Evolutionary conservation across 1,284 basidiomycete genomes (phyloP).

Genomic region (Sanguinoderma infundibulare): DNA sequence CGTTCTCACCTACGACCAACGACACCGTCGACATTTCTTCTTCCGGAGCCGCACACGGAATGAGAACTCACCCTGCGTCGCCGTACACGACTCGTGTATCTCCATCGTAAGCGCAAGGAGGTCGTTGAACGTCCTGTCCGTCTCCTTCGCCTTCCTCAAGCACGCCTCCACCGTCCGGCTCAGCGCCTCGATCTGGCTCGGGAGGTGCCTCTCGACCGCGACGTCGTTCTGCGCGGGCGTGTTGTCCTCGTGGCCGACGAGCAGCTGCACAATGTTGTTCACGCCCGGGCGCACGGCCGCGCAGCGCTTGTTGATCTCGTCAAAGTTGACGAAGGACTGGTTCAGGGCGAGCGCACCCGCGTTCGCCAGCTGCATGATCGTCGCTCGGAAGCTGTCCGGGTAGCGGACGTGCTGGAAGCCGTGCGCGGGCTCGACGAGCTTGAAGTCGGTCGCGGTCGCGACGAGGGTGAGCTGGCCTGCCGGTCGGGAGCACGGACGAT

Average conservation of each 20-base stretch:
- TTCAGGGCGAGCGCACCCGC: conserved; percentile 12
- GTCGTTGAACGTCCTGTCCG: conserved; percentile 7
- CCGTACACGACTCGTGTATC: conserved; percentile 12
- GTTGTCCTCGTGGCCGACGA: conserved; percentile 14
- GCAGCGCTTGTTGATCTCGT: conserved; percentile 18
- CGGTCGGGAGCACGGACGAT: not conserved
- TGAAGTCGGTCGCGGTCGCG: conserved; percentile 19
- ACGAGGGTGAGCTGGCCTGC: conserved; percentile 15
- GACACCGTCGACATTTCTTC: no score
- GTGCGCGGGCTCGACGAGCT: conserved; percentile 6
- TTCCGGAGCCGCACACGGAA: no score
- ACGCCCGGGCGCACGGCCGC: conserved; percentile 12
- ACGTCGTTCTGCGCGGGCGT: conserved; percentile 13
- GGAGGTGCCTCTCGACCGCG: conserved; percentile 13
- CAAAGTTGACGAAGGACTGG: conserved; percentile 17
- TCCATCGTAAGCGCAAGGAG: conserved; percentile 16
- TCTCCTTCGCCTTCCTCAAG: conserved; percentile 14
- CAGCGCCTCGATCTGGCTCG: conserved; percentile 9
- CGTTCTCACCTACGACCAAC: conserved; percentile 3
- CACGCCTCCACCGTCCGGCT: conserved; percentile 14
- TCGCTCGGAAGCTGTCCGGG: conserved; percentile 18
- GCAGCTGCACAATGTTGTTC: conserved; percentile 17
- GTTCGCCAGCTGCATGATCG: conserved; percentile 17
- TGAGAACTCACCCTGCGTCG: conserved; percentile 3
- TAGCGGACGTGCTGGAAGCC: conserved; percentile 14